Conservation (phyloP, 2,329 filamentous ascomycete species). For the Diaporthe sp. region DNA sequence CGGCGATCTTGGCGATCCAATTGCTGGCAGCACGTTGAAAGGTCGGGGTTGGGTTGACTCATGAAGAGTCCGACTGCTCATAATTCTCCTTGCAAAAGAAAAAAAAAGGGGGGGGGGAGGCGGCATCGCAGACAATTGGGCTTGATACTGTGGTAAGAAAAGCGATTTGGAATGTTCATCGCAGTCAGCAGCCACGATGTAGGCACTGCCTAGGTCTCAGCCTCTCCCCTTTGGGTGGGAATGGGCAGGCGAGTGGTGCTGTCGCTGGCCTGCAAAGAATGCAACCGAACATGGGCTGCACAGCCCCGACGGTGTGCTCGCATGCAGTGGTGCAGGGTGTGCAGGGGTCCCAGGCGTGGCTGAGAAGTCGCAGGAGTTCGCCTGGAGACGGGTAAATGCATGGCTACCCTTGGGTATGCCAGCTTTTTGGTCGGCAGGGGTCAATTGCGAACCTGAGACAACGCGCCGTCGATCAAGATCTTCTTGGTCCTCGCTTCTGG, state of each 20-base stretch:
- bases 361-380: conserved; percentile 15
- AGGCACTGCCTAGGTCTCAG: neutral
- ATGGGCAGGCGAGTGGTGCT: neutral
- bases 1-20: conserved; percentile 25
- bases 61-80: neutral
- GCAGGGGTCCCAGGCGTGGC: conserved; percentile 3
- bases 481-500: conserved; percentile 15
- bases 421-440: neutral
- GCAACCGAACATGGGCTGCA: conserved; percentile 4
- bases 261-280: neutral
- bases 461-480: conserved; percentile 28
- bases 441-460: conserved; percentile 14
- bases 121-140: too few species aligned
- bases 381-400: neutral
- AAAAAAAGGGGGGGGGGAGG: too few species aligned
- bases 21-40: neutral
- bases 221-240: neutral
- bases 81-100: neutral
- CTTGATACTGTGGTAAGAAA: neutral
- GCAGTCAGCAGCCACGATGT: neutral
- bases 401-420: neutral
- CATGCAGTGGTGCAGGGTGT: neutral
- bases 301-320: neutral
- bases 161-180: neutral
- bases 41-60: neutral